Evolutionary conservation across 179 eudicot species (phyloP), one percentile per base, ranked within the genome.

Genomic region (Sideroxylon spinosum): DNA sequence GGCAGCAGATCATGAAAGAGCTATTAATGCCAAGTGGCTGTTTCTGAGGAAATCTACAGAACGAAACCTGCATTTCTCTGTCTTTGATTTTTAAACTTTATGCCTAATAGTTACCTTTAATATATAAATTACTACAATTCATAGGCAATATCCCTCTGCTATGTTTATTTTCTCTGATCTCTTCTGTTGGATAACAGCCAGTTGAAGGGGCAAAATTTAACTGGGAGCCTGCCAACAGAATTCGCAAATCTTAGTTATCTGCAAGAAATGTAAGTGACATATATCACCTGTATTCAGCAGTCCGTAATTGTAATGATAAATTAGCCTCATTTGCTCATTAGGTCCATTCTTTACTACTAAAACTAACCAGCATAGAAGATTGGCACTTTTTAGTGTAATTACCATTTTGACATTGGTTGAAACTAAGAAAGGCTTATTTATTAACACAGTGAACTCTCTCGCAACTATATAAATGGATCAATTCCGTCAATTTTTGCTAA

Each of bases 401-500:
- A 68, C 46, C 14, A 57, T 23, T 72, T 26, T 72, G 76, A 19
- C 11, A 68, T 59, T 70, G 37, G 11, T 19, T 4, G 63, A 13
- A 71, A 61, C 26, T 57, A n/a, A 60, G 53, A 48, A 10, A 26
- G 16, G 13, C 14, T 28, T 74, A 16, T 17, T 62, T 53, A 48
- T 72, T 25, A 49, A 68, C 71, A 3, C 87, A 92, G 97, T 70
- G 93, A 91, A 68, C 88, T 93, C 53, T 32, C 88, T 19, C 87
- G 88, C 60, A 93, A 93, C 85, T 85, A 85, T 75, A 75, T 93
- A 61, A 80, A 80, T 80, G 98, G 98, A 66, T 79, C 86, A 22
- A 88, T 93, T 76, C 97, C 97, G 17, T 25, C 83, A 44, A 75
- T 78, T 57, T 82, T 86, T 53, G 75, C 88, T 49, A 86, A 78